Conservation (phyloP, 192 early-diverging fungal species). For the Ambispora gerdemannii region DNA sequence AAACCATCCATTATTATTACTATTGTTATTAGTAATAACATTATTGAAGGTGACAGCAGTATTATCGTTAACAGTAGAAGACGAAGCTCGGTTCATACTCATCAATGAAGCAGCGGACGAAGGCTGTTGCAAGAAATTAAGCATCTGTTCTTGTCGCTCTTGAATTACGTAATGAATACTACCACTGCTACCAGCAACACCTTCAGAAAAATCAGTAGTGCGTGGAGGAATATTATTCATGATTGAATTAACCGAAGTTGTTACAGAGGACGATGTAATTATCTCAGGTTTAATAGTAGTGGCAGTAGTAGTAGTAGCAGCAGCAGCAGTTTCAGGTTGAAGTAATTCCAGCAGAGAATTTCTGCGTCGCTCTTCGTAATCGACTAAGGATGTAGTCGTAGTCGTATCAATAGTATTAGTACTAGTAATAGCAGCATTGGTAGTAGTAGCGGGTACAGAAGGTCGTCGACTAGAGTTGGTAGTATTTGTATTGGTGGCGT, state of each 20-base stretch:
- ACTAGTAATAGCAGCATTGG: no score
- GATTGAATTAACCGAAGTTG: neutral
- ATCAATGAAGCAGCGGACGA: neutral
- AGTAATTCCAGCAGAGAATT: constrained; percentile 22
- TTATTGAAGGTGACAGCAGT: neutral
- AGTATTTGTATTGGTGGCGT: no score
- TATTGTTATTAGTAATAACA: neutral
- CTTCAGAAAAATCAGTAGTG: neutral
- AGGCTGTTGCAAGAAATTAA: neutral
- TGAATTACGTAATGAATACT: neutral
- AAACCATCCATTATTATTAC: neutral
- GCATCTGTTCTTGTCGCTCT: neutral
- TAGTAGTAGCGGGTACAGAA: no score
- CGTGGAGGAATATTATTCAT: neutral
- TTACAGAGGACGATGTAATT: constrained; percentile 4
- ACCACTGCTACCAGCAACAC: neutral
- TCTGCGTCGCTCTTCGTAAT: neutral
- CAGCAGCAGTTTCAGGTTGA: neutral
- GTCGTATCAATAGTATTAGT: neutral
- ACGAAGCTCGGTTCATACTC: no score
- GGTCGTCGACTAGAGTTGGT: neutral
- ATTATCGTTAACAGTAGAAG: no score
- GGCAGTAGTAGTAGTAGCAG: neutral
- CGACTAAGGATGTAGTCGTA: neutral
- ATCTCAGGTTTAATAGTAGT: neutral